A percentile compares a stretch with the other conserved stretches of the same genome.
Evolutionary conservation across 257 asterid species (phyloP).

Genomic region (Capsicum pubescens): DNA sequence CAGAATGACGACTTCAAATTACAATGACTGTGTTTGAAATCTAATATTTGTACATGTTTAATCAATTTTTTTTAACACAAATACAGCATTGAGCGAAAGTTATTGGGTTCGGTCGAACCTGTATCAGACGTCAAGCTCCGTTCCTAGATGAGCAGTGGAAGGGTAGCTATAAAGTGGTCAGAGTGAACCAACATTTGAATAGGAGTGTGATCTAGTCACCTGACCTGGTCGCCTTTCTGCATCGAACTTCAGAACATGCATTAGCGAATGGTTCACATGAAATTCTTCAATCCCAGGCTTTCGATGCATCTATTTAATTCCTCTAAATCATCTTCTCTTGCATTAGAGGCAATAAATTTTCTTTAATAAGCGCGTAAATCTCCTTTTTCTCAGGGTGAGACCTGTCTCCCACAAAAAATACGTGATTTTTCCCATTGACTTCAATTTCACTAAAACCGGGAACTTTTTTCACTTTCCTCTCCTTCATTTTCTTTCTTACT

Average conservation of each 20-base stretch:
- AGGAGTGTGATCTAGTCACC: neutral
- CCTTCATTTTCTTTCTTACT: conserved; percentile 61
- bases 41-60: no score
- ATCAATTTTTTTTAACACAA: no score
- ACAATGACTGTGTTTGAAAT: no score
- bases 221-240: neutral
- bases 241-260: neutral
- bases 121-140: neutral
- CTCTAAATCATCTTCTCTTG: conserved; percentile 40
- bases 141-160: neutral
- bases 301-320: neutral
- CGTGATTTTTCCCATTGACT: conserved; percentile 56
- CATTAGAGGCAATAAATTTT: conserved; percentile 53
- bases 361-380: conserved; percentile 49
- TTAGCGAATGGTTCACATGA: conserved; percentile 7
- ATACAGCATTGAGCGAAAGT: no score
- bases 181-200: conserved; percentile 7
- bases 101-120: neutral
- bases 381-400: conserved; percentile 57
- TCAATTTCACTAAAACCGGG: conserved; percentile 65
- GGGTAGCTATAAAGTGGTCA: neutral
- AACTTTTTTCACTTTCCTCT: conserved; percentile 52
- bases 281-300: neutral
- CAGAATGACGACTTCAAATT: neutral
- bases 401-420: conserved; percentile 56